These are phyloP conservation scores for Aureobasidium namibiae DNA, from an alignment of 2,329 filamentous ascomycete species.

Conservation along the genomic window DNA sequence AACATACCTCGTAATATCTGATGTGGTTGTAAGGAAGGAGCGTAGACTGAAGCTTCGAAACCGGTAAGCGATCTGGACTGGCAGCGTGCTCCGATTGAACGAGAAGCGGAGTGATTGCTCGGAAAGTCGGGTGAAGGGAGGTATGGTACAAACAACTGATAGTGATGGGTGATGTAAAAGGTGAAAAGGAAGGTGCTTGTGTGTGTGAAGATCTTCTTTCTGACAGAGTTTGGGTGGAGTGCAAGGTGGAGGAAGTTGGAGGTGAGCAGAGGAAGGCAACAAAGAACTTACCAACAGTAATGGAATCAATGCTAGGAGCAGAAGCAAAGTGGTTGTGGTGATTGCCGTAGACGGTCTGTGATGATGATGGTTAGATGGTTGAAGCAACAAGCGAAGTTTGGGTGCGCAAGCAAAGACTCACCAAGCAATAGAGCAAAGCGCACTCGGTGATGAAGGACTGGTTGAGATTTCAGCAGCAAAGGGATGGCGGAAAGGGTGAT, in stretches of 20 bases:
- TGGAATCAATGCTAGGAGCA: neutral
- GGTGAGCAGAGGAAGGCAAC: neutral
- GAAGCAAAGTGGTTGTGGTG: neutral
- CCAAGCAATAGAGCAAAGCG: neutral
- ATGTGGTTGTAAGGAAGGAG: neutral
- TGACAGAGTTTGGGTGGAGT: neutral
- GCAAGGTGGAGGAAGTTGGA: neutral
- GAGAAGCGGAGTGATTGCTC: neutral
- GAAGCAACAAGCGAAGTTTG: neutral
- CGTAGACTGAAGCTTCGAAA: neutral
- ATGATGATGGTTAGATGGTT: neutral
- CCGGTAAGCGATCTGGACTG: neutral
- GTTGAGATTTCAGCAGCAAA: neutral
- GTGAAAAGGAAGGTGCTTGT: neutral
- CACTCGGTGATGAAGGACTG: neutral
- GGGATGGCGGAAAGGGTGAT: neutral
- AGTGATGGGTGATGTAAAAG: neutral
- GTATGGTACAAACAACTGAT: neutral
- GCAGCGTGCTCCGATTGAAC: neutral
- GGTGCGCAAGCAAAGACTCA: conserved; percentile 1
- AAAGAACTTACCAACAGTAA: neutral
- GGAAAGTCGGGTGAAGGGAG: neutral
- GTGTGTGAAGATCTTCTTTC: neutral
- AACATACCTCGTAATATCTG: neutral
- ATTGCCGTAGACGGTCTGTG: neutral